Evolutionary conservation across 192 early-diverging fungal species (phyloP).

Genomic region (Bifiguratus adelaidae): DNA sequence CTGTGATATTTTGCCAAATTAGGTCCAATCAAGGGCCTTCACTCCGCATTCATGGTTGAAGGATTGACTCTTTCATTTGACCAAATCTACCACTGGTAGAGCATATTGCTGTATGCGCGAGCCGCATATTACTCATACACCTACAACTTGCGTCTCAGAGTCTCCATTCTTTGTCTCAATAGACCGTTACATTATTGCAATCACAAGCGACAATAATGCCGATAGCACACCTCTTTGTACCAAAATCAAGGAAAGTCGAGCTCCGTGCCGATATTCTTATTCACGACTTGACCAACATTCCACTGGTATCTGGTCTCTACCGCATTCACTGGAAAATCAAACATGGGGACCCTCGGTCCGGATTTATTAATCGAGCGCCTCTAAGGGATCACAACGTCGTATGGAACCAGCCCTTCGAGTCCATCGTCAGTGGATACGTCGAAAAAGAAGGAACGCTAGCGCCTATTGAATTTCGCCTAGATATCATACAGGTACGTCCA

Average conservation of each 20-base stretch:
- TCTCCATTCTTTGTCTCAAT: no score
- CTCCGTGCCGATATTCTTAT: slow-evolving; percentile 51
- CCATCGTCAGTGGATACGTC: slow-evolving; percentile 50
- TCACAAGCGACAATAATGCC: no score
- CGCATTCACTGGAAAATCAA: slow-evolving; percentile 70
- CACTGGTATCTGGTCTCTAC: slow-evolving; percentile 69
- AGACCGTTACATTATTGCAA: no score
- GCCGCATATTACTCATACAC: no score
- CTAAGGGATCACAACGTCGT: slow-evolving; percentile 46
- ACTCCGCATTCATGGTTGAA: no score
- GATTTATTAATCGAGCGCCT: slow-evolving; percentile 16
- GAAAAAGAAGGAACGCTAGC: slow-evolving; percentile 62
- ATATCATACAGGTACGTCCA: slow-evolving; percentile 51
- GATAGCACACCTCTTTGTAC: slow-evolving; percentile 53
- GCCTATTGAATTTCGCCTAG: slow-evolving; percentile 63
- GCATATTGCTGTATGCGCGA: no score
- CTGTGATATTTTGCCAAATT: no score
- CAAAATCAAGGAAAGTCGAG: slow-evolving; percentile 56
- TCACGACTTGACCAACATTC: slow-evolving; percentile 73
- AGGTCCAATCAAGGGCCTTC: no score
- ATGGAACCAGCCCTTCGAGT: slow-evolving; percentile 46
- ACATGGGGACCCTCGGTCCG: slow-evolving; percentile 16
- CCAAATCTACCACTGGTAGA: no score
- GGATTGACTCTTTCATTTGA: no score
- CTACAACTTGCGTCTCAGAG: no score